Conservation (phyloP, 129 eudicot genomes). For the Dittrichia graveolens region DNA sequence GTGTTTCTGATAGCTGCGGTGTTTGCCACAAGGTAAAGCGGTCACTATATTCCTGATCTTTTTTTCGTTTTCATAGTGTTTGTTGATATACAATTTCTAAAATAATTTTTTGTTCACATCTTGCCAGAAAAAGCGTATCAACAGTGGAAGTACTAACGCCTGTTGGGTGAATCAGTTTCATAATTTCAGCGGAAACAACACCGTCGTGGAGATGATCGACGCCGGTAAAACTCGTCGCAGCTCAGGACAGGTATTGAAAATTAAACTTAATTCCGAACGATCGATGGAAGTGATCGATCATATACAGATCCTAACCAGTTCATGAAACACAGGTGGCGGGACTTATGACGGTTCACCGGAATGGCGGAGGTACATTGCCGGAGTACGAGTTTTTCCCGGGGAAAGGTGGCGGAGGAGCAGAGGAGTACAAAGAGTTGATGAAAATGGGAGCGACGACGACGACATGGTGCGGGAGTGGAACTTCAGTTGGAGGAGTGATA, state of each 20-base stretch:
- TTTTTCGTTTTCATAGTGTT: not conserved
- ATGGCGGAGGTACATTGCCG: constrained; percentile 46
- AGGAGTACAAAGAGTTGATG: constrained; percentile 30
- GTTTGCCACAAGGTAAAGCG: constrained; percentile 54
- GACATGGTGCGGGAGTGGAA: constrained; percentile 21
- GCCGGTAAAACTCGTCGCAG: constrained; percentile 22
- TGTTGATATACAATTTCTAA: not conserved
- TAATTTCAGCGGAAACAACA: not conserved
- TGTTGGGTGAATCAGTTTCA: constrained; percentile 22
- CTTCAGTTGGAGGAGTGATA: constrained; percentile 30
- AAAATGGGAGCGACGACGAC: constrained; percentile 34
- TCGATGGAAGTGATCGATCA: not conserved
- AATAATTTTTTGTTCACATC: not conserved
- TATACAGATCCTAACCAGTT: not conserved
- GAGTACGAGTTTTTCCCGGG: constrained; percentile 77
- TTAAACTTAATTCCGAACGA: too few relatives aligned
- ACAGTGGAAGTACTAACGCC: constrained; percentile 40
- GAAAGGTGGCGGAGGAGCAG: constrained; percentile 25
- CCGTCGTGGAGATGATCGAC: constrained; percentile 18
- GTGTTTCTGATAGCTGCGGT: constrained; percentile 40
- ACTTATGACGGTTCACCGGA: constrained; percentile 44
- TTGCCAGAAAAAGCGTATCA: constrained; percentile 50
- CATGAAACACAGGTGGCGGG: constrained; percentile 30
- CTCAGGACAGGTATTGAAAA: constrained; percentile 28
- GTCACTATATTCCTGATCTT: not conserved